Conservation (phyloP, 2,329 filamentous ascomycete genomes). For the Neurospora sp. region DNA sequence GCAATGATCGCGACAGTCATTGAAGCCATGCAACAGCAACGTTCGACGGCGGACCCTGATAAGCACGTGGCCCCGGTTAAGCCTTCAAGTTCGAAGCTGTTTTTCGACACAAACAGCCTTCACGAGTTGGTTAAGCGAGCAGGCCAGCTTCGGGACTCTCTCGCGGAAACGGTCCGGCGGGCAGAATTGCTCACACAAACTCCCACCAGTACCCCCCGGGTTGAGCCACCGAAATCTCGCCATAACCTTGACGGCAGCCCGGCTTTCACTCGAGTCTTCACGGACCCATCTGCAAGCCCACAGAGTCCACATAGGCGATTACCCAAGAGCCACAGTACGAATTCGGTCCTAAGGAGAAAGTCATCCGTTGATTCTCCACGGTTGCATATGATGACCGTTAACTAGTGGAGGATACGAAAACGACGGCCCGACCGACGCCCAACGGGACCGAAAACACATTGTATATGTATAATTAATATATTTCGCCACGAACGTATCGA, state of each 20-base stretch:
- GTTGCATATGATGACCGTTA: conserved; percentile 58
- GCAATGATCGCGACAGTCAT: conserved; percentile 52
- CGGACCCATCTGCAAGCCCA: conserved; percentile 49
- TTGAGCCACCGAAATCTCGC: conserved; percentile 24
- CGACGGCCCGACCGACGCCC: not conserved
- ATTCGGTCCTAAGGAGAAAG: conserved; percentile 37
- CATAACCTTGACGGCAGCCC: conserved; percentile 45
- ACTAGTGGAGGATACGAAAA: conserved; percentile 24
- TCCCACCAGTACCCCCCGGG: conserved; percentile 40
- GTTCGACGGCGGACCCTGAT: conserved; percentile 32
- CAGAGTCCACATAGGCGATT: conserved; percentile 42
- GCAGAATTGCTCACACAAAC: conserved; percentile 50
- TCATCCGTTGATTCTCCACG: conserved; percentile 43
- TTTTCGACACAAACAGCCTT: conserved; percentile 61
- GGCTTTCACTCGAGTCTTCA: conserved; percentile 59
- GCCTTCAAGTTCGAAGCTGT: conserved; percentile 43
- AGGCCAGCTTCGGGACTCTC: conserved; percentile 45
- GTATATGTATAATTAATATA: not conserved
- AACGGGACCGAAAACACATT: not conserved
- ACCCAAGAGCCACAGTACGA: conserved; percentile 44
- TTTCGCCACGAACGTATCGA: not conserved
- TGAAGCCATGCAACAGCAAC: conserved; percentile 51
- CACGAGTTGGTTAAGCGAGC: conserved; percentile 56
- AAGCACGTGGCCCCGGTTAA: conserved; percentile 21
- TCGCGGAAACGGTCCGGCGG: conserved; percentile 50